Evolutionary conservation across 1,284 basidiomycete genomes (phyloP).

Genomic region (Irpex lacteus): DNA sequence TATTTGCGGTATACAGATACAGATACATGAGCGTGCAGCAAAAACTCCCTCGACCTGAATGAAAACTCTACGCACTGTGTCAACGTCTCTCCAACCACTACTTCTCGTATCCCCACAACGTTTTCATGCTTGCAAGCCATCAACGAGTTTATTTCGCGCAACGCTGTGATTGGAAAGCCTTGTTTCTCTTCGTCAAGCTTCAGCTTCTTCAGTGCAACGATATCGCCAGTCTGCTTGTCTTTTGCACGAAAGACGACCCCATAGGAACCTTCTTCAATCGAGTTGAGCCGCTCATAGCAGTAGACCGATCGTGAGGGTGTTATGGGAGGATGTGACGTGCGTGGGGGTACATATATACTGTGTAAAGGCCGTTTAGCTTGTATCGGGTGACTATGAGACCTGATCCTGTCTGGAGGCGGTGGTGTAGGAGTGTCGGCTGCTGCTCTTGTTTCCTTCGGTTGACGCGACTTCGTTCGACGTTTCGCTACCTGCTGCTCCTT

Average conservation of each 20-base stretch:
- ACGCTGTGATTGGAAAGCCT: conserved; percentile 96
- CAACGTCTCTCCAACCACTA: conserved; percentile 98
- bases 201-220: conserved; percentile 96
- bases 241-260: conserved; percentile 95
- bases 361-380: conserved; percentile 33
- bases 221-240: conserved; percentile 91
- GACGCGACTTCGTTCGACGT: conserved; percentile 40
- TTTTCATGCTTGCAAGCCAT: conserved; percentile 93
- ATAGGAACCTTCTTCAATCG: conserved; percentile 99
- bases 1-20: background rate
- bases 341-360: conserved; percentile 71
- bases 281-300: conserved; percentile 91
- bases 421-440: conserved; percentile 3
- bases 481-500: conserved; percentile 37
- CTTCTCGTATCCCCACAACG: conserved; percentile 92
- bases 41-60: background rate
- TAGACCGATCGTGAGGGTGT: conserved; percentile 87
- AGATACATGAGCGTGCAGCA: conserved; percentile 3
- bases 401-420: background rate
- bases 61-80: conserved; percentile 81
- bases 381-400: conserved; percentile 11
- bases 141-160: conserved; percentile 93
- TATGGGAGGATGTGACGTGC: conserved; percentile 75
- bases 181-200: conserved; percentile 98
- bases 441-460: conserved; percentile 5